These are phyloP conservation scores for Lipomyces sp. DNA, from an alignment of 805 yeast genomes.

Conservation along the genomic window DNA sequence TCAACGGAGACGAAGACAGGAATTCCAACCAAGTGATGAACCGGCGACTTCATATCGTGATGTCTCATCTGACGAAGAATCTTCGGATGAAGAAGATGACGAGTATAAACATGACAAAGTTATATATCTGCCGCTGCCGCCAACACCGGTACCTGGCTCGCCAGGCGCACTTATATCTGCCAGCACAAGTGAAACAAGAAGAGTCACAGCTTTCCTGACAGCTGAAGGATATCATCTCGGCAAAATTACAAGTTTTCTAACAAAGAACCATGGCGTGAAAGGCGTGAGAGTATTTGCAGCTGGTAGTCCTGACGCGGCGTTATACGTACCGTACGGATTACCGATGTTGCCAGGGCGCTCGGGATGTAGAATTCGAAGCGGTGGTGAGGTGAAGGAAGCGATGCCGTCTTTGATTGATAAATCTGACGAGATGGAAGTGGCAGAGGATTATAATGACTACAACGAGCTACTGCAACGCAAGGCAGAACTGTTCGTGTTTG, in stretches of 20 bases:
- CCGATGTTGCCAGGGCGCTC: conserved; percentile 78
- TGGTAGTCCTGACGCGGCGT: conserved; percentile 68
- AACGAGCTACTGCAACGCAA: conserved; percentile 43
- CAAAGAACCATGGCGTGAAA: conserved; percentile 74
- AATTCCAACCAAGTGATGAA: neutral
- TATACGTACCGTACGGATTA: conserved; percentile 84
- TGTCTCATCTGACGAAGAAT: neutral
- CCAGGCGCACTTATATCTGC: neutral
- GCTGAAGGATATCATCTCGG: conserved; percentile 79
- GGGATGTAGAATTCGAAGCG: conserved; percentile 71
- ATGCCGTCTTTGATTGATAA: conserved; percentile 48
- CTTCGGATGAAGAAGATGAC: conserved; percentile 2
- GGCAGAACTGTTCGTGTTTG: conserved; percentile 85
- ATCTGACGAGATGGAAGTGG: conserved; percentile 14
- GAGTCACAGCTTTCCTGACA: conserved; percentile 91
- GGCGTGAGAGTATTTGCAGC: conserved; percentile 66
- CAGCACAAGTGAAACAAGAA: conserved; percentile 24
- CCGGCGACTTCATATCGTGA: neutral
- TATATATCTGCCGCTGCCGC: conserved; percentile 12
- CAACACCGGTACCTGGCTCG: neutral
- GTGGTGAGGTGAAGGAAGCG: conserved; percentile 2
- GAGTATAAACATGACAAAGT: conserved; percentile 8
- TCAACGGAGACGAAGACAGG: conserved; percentile 5
- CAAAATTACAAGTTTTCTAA: conserved; percentile 65
- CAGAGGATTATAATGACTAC: conserved; percentile 13